Evolutionary conservation across 1,284 basidiomycete genomes (phyloP).

Genomic region (Schizopora paradoxa): DNA sequence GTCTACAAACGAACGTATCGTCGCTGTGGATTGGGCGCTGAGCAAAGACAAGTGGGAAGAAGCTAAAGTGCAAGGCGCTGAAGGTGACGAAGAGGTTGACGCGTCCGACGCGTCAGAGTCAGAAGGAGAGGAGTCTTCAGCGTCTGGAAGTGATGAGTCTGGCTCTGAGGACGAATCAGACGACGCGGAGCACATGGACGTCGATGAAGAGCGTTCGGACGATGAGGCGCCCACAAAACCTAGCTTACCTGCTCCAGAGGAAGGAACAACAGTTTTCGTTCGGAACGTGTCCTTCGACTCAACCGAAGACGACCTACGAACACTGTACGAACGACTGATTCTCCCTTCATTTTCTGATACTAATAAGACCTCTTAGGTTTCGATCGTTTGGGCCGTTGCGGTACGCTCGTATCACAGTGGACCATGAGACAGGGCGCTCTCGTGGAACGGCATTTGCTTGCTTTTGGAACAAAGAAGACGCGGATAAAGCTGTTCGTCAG

Average conservation of each 20-base stretch:
- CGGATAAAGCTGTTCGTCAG: slow-evolving; percentile 80
- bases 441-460: slow-evolving; percentile 96
- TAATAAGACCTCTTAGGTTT: slow-evolving; percentile 49
- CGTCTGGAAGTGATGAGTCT: slow-evolving; percentile 19
- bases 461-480: slow-evolving; percentile 93
- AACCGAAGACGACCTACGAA: slow-evolving; percentile 84
- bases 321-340: slow-evolving; percentile 51
- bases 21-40: slow-evolving; percentile 96
- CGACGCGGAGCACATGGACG: slow-evolving; percentile 34
- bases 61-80: slow-evolving; percentile 48
- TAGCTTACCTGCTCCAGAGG: slow-evolving; percentile 71
- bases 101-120: slow-evolving; percentile 30
- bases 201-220: slow-evolving; percentile 35
- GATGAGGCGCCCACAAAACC: slow-evolving; percentile 61
- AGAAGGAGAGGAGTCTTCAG: slow-evolving; percentile 25
- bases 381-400: slow-evolving; percentile 88
- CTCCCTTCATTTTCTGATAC: neutral
- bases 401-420: slow-evolving; percentile 91
- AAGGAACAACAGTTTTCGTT: slow-evolving; percentile 90
- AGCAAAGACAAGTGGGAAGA: slow-evolving; percentile 92
- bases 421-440: slow-evolving; percentile 78
- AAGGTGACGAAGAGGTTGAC: slow-evolving; percentile 35
- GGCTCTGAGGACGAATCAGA: slow-evolving; percentile 24
- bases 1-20: slow-evolving; percentile 45
- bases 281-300: slow-evolving; percentile 93